Evolutionary conservation across 352 stramenopile genomes (phyloP).

Genomic region (Heterotrichella gracilis): DNA sequence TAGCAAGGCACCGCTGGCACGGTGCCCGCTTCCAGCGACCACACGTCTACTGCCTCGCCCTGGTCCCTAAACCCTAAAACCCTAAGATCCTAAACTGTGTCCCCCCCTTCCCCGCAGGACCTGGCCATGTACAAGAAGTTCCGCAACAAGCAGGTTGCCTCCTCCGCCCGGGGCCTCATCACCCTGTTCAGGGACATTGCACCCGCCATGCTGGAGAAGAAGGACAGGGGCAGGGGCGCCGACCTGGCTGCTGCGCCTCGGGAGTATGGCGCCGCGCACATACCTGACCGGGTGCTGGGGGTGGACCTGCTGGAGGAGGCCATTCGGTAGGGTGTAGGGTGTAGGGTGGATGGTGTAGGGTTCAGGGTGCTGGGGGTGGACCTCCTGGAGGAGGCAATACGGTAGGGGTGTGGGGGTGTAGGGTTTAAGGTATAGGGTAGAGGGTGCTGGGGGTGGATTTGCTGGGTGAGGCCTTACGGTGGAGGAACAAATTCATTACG

Average conservation of each 20-base stretch:
- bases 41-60: no score
- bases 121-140: slow-evolving; percentile 65
- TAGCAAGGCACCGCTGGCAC: no score
- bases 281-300: slow-evolving; percentile 59
- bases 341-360: no score
- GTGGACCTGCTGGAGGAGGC: slow-evolving; percentile 63
- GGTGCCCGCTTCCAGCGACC: no score
- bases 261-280: slow-evolving; percentile 47
- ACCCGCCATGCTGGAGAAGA: slow-evolving; percentile 65
- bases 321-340: slow-evolving; percentile 18
- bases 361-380: slow-evolving; percentile 73
- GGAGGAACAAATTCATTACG: no score
- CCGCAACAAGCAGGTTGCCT: slow-evolving; percentile 70
- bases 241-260: slow-evolving; percentile 24
- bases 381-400: slow-evolving; percentile 42
- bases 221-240: slow-evolving; percentile 66
- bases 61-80: no score
- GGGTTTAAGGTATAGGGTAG: no score
- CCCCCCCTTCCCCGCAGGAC: slow-evolving; percentile 42
- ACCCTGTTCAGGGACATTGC: slow-evolving; percentile 81
- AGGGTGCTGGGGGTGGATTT: slow-evolving; percentile 76
- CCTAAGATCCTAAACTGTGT: no score
- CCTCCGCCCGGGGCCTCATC: slow-evolving; percentile 63
- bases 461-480: no score
- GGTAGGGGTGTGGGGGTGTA: no score